A percentile compares a stretch with the other conserved stretches of the same genome.
phyloP scores from a whole-genome alignment of 2,329 filamentous ascomycete genomes.

The Ceratocystis smalleyi region DNA sequence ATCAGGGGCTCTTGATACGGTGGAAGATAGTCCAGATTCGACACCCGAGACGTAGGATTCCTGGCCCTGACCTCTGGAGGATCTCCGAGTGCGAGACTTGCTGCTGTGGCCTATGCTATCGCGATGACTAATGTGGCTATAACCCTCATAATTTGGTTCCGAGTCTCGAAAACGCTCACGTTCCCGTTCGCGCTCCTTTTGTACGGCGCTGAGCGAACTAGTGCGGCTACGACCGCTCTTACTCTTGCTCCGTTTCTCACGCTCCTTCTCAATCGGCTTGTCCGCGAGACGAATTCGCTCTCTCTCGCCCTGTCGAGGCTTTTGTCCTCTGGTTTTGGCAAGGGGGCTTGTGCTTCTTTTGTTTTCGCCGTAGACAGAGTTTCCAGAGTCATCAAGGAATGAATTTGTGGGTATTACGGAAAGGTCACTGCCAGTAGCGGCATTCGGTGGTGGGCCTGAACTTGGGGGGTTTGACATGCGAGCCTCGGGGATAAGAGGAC shows the following conservation, averaged over 20 bases:
- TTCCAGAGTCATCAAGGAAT: slow-evolving; percentile 44
- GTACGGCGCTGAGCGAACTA: slow-evolving; percentile 21
- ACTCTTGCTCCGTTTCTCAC: slow-evolving; percentile 27
- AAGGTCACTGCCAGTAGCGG: slow-evolving; percentile 63
- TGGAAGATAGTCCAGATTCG: slow-evolving; percentile 42
- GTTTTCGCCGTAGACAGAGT: slow-evolving; percentile 22
- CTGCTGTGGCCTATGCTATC: slow-evolving; percentile 10
- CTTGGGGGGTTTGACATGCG: slow-evolving; percentile 27
- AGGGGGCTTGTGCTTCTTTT: slow-evolving; percentile 10
- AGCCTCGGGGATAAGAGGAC: slow-evolving; percentile 40
- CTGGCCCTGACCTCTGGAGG: slow-evolving; percentile 33
- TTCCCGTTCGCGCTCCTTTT: slow-evolving; percentile 17
- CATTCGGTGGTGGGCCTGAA: slow-evolving; percentile 34
- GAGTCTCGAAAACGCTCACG: slow-evolving; percentile 2
- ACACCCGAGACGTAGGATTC: slow-evolving; percentile 38
- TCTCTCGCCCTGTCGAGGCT: slow-evolving; percentile 29
- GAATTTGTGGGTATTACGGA: slow-evolving; percentile 55
- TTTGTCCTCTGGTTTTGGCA: slow-evolving; percentile 24
- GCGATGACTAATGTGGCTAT: slow-evolving; percentile 13
- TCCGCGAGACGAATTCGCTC: slow-evolving; percentile 15
- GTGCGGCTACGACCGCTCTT: slow-evolving; percentile 26
- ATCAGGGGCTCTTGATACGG: slow-evolving; percentile 39
- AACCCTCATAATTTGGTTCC: slow-evolving; percentile 6
- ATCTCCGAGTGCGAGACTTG: slow-evolving; percentile 12
- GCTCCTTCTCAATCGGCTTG: slow-evolving; percentile 28